Conservation (phyloP, 495 filamentous ascomycete genomes). For the Wilcoxina mikolae region DNA sequence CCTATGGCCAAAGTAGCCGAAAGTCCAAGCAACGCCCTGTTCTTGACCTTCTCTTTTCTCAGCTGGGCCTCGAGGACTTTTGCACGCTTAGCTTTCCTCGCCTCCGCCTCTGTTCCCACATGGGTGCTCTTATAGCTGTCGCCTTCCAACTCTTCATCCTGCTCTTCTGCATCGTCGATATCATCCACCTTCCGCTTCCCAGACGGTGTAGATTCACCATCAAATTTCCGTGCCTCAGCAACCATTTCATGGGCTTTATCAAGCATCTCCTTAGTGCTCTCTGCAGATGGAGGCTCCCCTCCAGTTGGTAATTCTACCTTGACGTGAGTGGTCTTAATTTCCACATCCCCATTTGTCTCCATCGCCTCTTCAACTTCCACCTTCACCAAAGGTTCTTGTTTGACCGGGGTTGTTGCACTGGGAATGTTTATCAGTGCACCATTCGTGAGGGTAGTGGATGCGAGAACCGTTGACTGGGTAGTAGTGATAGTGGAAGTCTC, state of each 20-base stretch:
- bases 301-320: slow-evolving; percentile 60
- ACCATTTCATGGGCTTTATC: slow-evolving; percentile 83
- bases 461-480: slow-evolving; percentile 20
- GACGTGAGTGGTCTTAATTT: slow-evolving; percentile 59
- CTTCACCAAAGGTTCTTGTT: slow-evolving; percentile 41
- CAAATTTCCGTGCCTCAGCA: slow-evolving; percentile 51
- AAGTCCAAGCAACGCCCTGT: slow-evolving; percentile 68
- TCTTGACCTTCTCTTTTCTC: slow-evolving; percentile 67
- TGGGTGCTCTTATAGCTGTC: too few relatives aligned
- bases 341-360: slow-evolving; percentile 43
- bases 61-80: slow-evolving; percentile 60
- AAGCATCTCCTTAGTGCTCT: slow-evolving; percentile 66
- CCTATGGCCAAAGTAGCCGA: slow-evolving; percentile 73
- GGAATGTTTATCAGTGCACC: neutral
- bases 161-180: slow-evolving; percentile 35
- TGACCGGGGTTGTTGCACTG: slow-evolving; percentile 24
- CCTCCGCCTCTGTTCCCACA: slow-evolving; percentile 43
- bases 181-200: slow-evolving; percentile 80
- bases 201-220: slow-evolving; percentile 31
- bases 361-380: slow-evolving; percentile 49
- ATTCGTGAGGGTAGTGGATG: slow-evolving; percentile 7
- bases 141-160: slow-evolving; percentile 33
- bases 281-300: slow-evolving; percentile 55
- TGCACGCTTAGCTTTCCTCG: slow-evolving; percentile 52
- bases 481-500: slow-evolving; percentile 22